Evolutionary conservation across 495 filamentous ascomycete genomes (phyloP).

Genomic region (Penicillium canescens): DNA sequence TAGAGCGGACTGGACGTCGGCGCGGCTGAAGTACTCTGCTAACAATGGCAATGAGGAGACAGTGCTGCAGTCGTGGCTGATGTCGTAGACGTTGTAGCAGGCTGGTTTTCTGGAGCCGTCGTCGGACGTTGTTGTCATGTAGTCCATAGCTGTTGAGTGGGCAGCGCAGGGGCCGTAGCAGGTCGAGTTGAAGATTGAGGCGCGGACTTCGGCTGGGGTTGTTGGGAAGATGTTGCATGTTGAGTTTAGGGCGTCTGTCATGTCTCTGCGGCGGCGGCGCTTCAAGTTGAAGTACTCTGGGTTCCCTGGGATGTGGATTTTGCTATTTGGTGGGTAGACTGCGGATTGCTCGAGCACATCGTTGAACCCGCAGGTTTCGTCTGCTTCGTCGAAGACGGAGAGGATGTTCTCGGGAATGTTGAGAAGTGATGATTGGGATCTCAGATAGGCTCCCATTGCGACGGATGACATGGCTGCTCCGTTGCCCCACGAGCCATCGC

Average conservation of each 20-base stretch:
- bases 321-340: conserved; percentile 31
- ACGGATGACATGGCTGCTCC: conserved; percentile 33
- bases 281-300: conserved; percentile 36
- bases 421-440: conserved; percentile 21
- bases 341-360: conserved; percentile 26
- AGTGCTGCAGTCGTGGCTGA: conserved; percentile 33
- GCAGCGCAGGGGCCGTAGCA: conserved; percentile 43
- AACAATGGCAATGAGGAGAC: conserved; percentile 21
- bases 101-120: conserved; percentile 3
- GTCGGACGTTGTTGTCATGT: conserved; percentile 20
- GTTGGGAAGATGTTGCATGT: conserved; percentile 26
- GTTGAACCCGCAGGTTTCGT: conserved; percentile 35
- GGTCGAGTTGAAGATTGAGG: conserved; percentile 35
- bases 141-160: conserved; percentile 36
- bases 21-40: conserved; percentile 35
- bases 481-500: conserved; percentile 38
- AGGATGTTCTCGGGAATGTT: conserved; percentile 29
- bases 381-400: conserved; percentile 27
- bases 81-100: conserved; percentile 41
- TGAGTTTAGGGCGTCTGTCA: conserved; percentile 9
- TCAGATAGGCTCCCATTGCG: conserved; percentile 27
- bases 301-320: conserved; percentile 36
- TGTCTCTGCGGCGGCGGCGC: conserved; percentile 15
- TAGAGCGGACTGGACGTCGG: conserved; percentile 35
- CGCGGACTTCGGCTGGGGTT: conserved; percentile 22